These are phyloP conservation scores for Fusarium brachygibbosum DNA, from an alignment of 2,329 filamentous ascomycete species.

Conservation along the genomic window DNA sequence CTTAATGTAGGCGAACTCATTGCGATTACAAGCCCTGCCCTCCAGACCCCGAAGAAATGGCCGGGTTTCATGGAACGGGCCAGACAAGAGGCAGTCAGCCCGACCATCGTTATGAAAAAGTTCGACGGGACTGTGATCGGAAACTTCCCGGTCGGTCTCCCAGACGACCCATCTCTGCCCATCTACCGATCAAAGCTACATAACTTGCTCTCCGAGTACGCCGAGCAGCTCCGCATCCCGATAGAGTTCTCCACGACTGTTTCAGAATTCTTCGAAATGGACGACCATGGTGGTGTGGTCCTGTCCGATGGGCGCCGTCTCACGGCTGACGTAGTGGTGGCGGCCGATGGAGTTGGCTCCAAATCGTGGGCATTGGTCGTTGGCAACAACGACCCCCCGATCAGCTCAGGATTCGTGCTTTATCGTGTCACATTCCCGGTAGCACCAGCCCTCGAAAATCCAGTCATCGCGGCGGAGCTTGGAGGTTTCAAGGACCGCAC, in stretches of 20 bases:
- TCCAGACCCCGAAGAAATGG: neutral
- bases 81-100: neutral
- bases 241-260: neutral
- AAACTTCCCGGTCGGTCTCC: neutral
- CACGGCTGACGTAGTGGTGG: constrained; percentile 1
- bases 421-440: neutral
- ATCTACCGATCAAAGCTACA: neutral
- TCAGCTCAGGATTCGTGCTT: neutral
- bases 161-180: neutral
- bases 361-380: neutral
- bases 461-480: neutral
- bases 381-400: neutral
- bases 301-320: neutral
- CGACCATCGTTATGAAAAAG: neutral
- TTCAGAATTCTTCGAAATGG: neutral
- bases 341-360: neutral
- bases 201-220: neutral
- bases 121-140: neutral
- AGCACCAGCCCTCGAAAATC: neutral
- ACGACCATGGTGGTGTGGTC: neutral
- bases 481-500: neutral
- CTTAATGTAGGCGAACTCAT: neutral
- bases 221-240: neutral
- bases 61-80: neutral
- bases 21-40: neutral